Conservation (phyloP, 2,329 filamentous ascomycete genomes). For the Microsporum canis region DNA sequence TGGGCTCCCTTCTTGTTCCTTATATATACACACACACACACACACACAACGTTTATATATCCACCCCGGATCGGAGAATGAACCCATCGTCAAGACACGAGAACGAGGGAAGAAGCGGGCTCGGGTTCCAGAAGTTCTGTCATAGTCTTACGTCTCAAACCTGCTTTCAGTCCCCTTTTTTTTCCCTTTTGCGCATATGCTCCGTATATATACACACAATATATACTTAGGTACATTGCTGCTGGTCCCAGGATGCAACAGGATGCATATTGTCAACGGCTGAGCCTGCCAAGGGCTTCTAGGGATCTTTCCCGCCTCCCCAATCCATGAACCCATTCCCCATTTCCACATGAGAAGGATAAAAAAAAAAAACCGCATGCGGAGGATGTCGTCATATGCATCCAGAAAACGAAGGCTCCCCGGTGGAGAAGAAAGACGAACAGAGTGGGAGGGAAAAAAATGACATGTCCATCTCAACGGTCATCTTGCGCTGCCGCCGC, state of each 20-base stretch:
- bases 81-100: background rate
- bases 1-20: background rate
- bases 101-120: background rate
- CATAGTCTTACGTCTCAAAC: background rate
- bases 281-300: background rate
- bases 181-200: background rate
- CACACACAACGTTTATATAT: background rate
- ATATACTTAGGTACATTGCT: background rate
- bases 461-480: slow-evolving; percentile 3
- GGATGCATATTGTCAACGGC: background rate
- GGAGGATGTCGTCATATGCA: background rate
- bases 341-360: background rate
- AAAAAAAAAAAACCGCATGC: background rate
- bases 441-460: background rate
- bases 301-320: slow-evolving; percentile 4
- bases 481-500: slow-evolving; percentile 3
- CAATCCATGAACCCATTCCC: background rate
- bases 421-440: background rate
- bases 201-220: too few relatives aligned
- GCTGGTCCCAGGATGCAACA: background rate
- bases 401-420: background rate
- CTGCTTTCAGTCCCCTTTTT: background rate
- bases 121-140: slow-evolving; percentile 2
- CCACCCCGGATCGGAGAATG: background rate
- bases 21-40: background rate